Conservation (phyloP, 257 asterid species). For the Coffea canephora region DNA sequence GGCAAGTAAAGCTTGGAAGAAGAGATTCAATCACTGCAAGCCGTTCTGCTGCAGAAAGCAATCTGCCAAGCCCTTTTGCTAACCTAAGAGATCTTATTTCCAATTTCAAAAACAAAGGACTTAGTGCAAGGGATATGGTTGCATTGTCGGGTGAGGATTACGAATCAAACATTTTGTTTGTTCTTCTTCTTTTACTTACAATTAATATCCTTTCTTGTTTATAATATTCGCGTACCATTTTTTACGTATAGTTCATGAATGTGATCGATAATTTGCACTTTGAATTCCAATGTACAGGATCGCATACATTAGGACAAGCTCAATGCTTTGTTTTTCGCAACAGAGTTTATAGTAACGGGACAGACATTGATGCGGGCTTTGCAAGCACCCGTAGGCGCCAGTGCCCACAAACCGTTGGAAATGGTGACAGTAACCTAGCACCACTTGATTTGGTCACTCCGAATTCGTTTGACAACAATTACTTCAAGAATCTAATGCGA, state of each 20-base stretch:
- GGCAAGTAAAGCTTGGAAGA: slow-evolving; percentile 36
- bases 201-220: not conserved
- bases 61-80: slow-evolving; percentile 24
- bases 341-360: slow-evolving; percentile 26
- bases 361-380: slow-evolving; percentile 36
- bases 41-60: slow-evolving; percentile 17
- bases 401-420: slow-evolving; percentile 20
- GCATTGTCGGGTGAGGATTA: slow-evolving; percentile 28
- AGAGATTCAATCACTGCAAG: slow-evolving; percentile 38
- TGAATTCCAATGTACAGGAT: slow-evolving; percentile 20
- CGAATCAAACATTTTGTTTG: not conserved
- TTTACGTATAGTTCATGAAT: no score
- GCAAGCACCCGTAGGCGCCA: slow-evolving; percentile 27
- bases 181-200: no score
- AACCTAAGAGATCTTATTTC: slow-evolving; percentile 8
- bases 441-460: slow-evolving; percentile 13
- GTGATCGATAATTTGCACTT: no score
- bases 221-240: not conserved
- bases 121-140: slow-evolving; percentile 32
- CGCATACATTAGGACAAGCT: slow-evolving; percentile 36
- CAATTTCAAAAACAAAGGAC: slow-evolving; percentile 15
- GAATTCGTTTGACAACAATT: not conserved
- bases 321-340: slow-evolving; percentile 23
- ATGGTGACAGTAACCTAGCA: slow-evolving; percentile 26
- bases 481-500: slow-evolving; percentile 20